These are phyloP conservation scores for Pisolithus thermaeus DNA, from an alignment of 1,284 basidiomycete species.

Conservation along the genomic window DNA sequence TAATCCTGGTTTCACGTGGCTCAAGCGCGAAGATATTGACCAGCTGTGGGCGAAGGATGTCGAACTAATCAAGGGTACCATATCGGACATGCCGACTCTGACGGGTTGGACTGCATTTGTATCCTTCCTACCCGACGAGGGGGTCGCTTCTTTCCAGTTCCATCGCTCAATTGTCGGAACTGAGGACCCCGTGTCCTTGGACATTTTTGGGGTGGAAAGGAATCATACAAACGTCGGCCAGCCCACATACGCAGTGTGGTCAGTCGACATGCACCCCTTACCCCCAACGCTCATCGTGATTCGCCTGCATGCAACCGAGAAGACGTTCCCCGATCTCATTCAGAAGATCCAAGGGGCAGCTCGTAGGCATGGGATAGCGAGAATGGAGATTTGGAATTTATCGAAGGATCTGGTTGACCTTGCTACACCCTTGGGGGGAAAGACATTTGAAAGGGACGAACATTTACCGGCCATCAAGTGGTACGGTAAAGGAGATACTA, in stretches of 20 bases:
- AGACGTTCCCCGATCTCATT: constrained; percentile 38
- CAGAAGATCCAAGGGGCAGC: constrained; percentile 35
- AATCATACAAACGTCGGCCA: constrained; percentile 5
- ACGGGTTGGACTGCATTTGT: constrained; percentile 6
- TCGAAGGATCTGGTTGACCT: constrained; percentile 29
- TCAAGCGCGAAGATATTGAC: constrained; percentile 10
- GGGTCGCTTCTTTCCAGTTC: constrained; percentile 15
- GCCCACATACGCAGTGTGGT: constrained; percentile 47
- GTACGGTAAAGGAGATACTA: constrained; percentile 41
- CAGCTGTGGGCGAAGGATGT: constrained; percentile 14
- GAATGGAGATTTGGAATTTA: constrained; percentile 55
- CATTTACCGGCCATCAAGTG: constrained; percentile 53
- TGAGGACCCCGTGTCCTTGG: constrained; percentile 12
- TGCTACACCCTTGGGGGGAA: constrained; percentile 34
- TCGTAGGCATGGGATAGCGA: constrained; percentile 32
- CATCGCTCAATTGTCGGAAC: constrained; percentile 10
- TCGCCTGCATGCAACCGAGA: constrained; percentile 36
- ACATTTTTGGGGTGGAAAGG: constrained; percentile 36
- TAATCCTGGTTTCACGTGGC: constrained; percentile 21
- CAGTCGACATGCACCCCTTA: constrained; percentile 36
- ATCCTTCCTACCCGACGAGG: constrained; percentile 16
- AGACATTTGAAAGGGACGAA: constrained; percentile 35
- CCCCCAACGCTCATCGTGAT: constrained; percentile 44
- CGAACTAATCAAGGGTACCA: constrained; percentile 22
- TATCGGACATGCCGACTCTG: constrained; percentile 10